phyloP scores from a whole-genome alignment of 108 stramenopile genomes.

The Skeletonema tropicum region DNA sequence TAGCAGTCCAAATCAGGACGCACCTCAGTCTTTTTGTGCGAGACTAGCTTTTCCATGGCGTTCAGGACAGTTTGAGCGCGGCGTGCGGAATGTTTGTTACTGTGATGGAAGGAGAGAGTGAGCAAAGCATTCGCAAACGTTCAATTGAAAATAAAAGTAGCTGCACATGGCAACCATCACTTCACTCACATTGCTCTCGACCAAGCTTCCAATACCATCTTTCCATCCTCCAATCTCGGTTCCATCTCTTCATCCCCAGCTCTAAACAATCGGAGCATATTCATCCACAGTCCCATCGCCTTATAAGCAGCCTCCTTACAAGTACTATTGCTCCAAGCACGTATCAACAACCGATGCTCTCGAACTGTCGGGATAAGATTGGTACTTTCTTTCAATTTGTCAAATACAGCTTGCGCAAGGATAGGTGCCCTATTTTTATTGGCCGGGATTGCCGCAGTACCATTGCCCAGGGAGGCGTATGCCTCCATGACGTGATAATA shows the following conservation, averaged over 20 bases:
- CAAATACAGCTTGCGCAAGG: constrained; percentile 45
- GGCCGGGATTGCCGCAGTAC: neutral
- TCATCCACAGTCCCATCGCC: constrained; percentile 78
- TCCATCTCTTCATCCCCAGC: constrained; percentile 61
- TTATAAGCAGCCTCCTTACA: constrained; percentile 59
- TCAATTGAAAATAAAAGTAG: neutral
- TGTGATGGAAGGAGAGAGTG: constrained; percentile 7
- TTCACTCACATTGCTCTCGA: constrained; percentile 59
- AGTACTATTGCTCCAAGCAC: constrained; percentile 62
- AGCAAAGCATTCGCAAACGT: neutral
- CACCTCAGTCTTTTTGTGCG: constrained; percentile 45
- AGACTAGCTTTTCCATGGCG: constrained; percentile 58
- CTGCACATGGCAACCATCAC: constrained; percentile 13
- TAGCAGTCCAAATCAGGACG: constrained; percentile 70
- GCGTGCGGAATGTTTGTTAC: constrained; percentile 70
- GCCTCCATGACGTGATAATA: constrained; percentile 53
- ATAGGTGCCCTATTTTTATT: constrained; percentile 29
- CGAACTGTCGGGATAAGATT: constrained; percentile 27
- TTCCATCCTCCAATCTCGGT: constrained; percentile 81
- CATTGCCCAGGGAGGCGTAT: constrained; percentile 23
- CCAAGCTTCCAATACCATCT: constrained; percentile 76
- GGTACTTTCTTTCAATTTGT: constrained; percentile 44
- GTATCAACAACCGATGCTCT: constrained; percentile 62
- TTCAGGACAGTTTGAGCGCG: constrained; percentile 61
- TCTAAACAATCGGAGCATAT: constrained; percentile 54